Base-by-base conservation (phyloP, 352 stramenopile genomes). In the Phytophthora crassamura region DNA sequence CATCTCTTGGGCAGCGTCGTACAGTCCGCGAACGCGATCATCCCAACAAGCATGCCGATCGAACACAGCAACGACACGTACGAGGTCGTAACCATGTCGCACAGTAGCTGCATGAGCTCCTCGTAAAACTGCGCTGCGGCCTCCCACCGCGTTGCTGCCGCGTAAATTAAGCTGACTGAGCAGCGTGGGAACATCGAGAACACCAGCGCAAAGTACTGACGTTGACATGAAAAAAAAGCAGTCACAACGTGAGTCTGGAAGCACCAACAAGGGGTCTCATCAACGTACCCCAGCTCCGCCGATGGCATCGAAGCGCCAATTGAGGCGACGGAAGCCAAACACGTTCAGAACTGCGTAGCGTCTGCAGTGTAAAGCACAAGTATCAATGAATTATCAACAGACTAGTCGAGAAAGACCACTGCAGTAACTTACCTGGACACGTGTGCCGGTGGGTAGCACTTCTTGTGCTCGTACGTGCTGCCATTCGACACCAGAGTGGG, bases 141-240 rank as follows among this genome's bases (percentile, higher is more conserved):
- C 0, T 79, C 75, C 25, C 52, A 53, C 77, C 80, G 90, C 18
- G 78, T 89, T 11, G 60, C 30, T 34, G 69, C 78, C 14, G 78
- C 69, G 56, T 93, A 90, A 52, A 95, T 91, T 14, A 82, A 77
- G 11, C 78, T 52, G 5, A 95, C 84, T 0, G 82, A 91, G 62
- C 93, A 98, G 7, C 94, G 87, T 30, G 93, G 93, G 72, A 98
- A 98, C 80, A 98, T 95, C 25, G 90, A 98, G 48, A 93, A 90
- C 8, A 93, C 88, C 8, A 98, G 81, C 33, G 84, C 75, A 66
- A 98, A 98, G 69, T 98, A 97, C 72, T 94, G 45, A 16, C 10
- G 22, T 18, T 30, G 25, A 30, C 22, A 67, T 22, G 1, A n/a
- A 28, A 28, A n/a, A 67, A 43, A 71, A 50, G 2, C 39, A 35